Percentiles rank a stretch among this genome's conserved stretches.
Conservation (phyloP, 805 yeast species). For the Saccharomycopsis sp. region DNA sequence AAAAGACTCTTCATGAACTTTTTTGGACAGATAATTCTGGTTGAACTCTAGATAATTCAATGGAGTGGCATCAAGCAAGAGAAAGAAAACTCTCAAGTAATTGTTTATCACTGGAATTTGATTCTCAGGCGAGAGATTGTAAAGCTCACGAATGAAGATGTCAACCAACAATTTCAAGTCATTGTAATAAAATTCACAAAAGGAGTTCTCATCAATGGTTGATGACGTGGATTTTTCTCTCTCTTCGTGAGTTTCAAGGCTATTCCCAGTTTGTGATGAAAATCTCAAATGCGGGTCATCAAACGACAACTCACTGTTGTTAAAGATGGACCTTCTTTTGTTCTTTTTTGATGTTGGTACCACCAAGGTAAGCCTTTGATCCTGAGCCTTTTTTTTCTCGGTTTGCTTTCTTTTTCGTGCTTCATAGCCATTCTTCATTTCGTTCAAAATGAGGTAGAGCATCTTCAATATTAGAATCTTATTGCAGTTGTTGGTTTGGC, state of each 20-base stretch:
- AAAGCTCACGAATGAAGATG: slow-evolving; percentile 47
- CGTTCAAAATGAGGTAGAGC: slow-evolving; percentile 34
- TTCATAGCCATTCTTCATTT: slow-evolving; percentile 9
- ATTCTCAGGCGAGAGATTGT: slow-evolving; percentile 35
- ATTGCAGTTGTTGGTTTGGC: slow-evolving; percentile 45
- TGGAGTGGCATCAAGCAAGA: slow-evolving; percentile 40
- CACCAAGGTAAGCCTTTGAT: too few species aligned
- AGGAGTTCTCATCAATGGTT: not conserved
- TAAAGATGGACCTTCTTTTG: slow-evolving; percentile 12
- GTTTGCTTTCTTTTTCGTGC: not conserved
- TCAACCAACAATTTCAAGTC: slow-evolving; percentile 50
- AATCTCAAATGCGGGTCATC: too few species aligned
- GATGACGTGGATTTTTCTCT: too few species aligned
- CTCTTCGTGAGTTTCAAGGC: too few species aligned
- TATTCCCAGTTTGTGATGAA: too few species aligned
- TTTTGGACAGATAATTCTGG: not conserved
- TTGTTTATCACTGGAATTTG: slow-evolving; percentile 34
- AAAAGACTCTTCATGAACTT: not conserved
- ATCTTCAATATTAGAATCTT: slow-evolving; percentile 47
- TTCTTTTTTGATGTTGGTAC: not conserved
- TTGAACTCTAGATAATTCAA: slow-evolving; percentile 25
- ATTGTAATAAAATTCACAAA: slow-evolving; percentile 35
- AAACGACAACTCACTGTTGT: not conserved
- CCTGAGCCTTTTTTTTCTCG: not conserved
- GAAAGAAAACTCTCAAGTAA: slow-evolving; percentile 43